Conservation (phyloP, 2,329 filamentous ascomycete species). For the Aspergillus sclerotialis region DNA sequence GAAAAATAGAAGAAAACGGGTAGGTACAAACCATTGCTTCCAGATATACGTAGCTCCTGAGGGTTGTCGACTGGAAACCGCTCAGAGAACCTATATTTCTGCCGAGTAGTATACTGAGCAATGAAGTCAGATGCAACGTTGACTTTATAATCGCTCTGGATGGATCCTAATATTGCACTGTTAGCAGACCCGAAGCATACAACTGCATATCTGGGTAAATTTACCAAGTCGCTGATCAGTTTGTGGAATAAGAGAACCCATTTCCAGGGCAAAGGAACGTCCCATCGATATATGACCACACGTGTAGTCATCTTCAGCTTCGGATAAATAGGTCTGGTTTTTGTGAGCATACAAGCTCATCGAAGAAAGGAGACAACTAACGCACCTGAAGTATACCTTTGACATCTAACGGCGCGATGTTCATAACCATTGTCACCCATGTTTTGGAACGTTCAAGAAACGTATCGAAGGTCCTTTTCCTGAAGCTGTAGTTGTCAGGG, state of each 20-base stretch:
- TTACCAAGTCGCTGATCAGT: constrained; percentile 73
- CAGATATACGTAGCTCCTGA: constrained; percentile 4
- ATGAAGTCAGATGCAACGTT: constrained; percentile 95
- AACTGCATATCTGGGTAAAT: background rate
- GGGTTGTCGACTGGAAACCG: constrained; percentile 40
- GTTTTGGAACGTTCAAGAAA: constrained; percentile 68
- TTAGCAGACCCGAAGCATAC: constrained; percentile 6
- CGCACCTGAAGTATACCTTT: constrained; percentile 73
- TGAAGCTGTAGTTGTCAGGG: constrained; percentile 85
- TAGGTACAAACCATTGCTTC: constrained; percentile 10
- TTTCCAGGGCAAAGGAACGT: constrained; percentile 86
- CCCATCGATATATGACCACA: constrained; percentile 91
- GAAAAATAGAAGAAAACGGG: background rate
- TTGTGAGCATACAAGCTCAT: constrained; percentile 1
- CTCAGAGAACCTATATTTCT: constrained; percentile 89
- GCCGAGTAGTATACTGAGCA: constrained; percentile 92
- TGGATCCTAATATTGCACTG: constrained; percentile 42
- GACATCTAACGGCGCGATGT: constrained; percentile 82
- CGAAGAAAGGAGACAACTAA: background rate
- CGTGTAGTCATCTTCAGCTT: constrained; percentile 82
- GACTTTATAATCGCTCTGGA: constrained; percentile 69
- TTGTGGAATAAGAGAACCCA: constrained; percentile 77
- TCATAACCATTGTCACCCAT: constrained; percentile 77
- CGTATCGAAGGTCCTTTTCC: constrained; percentile 69
- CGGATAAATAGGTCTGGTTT: constrained; percentile 78